Base-by-base conservation (phyloP, 208 protist species). In the Phytomonas francai region DNA sequence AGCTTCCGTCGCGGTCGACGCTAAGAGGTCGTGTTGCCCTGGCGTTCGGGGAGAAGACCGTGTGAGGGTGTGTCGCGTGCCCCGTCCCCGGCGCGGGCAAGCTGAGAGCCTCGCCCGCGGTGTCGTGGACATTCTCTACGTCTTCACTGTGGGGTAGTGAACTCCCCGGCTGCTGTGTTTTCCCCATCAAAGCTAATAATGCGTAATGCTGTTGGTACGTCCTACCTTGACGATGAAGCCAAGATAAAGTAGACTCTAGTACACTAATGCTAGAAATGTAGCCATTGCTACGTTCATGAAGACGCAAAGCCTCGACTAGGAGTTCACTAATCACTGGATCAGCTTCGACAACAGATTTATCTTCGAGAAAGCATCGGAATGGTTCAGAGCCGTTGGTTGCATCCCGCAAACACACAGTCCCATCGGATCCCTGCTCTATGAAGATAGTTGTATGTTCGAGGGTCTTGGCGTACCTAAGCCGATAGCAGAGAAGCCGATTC, bases 361-460 rank as follows among this genome's bases (percentile, higher is more conserved):
- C 57, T n/a, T 70, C 29, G 12, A 87, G 51, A 27, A 42, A 14
- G 54, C 78, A 80, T 29, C 65, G 68, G 70, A 93, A 93, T 9
- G 78, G 87, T n/a, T 77, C 76, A 0, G 74, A 54, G 19, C 45
- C 45, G 45, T 54, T 54, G 19, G 45, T 67, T 5, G 78, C 63
- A 22, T 63, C 78, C 59, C 71, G 67, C 19, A 78, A 70, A n/a
- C 60, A 42, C 12, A 68, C 79, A 62, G 66, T 70, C 45, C 63
- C 65, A 19, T 70, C 68, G 12, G 67, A 64, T 62, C 77, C 72
- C 65, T 82, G 77, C 69, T 89, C 85, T 5, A 93, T 67, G 22
- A 86, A 54, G 67, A 91, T 78, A 25, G 81, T 84, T 25, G 67
- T 83, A 19, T 71, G 72, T 16, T 63, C 73, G 63, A 93, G 79